These are phyloP conservation scores for Candida golubevii DNA, from an alignment of 805 yeast genomes.

Conservation along the genomic window DNA sequence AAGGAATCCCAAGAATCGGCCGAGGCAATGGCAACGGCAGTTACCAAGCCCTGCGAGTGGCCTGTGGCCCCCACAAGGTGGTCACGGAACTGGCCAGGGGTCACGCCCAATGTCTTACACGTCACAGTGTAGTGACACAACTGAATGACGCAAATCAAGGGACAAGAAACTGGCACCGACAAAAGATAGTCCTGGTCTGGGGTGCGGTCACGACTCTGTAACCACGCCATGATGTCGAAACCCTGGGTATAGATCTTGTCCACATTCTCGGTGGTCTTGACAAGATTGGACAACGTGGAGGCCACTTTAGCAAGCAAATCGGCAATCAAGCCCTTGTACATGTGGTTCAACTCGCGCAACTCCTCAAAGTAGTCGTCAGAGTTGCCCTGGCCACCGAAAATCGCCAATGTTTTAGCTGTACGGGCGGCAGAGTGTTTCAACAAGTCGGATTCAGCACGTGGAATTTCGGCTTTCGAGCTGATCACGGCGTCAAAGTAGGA, in stretches of 20 bases:
- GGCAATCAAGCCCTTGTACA: constrained; percentile 69
- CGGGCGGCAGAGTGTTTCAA: constrained; percentile 57
- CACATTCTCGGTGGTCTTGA: constrained; percentile 68
- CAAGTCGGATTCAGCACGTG: constrained; percentile 39
- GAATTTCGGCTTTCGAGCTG: constrained; percentile 24
- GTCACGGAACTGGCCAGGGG: constrained; percentile 83
- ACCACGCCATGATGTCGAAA: constrained; percentile 84
- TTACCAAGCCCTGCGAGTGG: constrained; percentile 87
- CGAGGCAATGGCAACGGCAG: constrained; percentile 86
- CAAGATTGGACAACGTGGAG: constrained; percentile 59
- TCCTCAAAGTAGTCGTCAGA: constrained; percentile 97
- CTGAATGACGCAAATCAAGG: constrained; percentile 95
- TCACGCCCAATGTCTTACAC: constrained; percentile 74
- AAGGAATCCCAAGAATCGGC: constrained; percentile 83
- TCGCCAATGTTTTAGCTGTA: constrained; percentile 66
- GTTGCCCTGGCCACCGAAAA: constrained; percentile 99
- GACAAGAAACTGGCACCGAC: constrained; percentile 92
- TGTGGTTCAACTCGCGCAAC: constrained; percentile 75
- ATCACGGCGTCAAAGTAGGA: constrained; percentile 57
- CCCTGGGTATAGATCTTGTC: constrained; percentile 92
- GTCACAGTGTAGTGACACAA: constrained; percentile 89
- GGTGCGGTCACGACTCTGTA: constrained; percentile 74
- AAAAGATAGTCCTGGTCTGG: constrained; percentile 87
- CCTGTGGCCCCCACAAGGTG: constrained; percentile 75
- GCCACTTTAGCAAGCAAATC: constrained; percentile 73